Evolutionary conservation across 1,284 basidiomycete genomes (phyloP).

Genomic region (Apiotrichum gamsii): DNA sequence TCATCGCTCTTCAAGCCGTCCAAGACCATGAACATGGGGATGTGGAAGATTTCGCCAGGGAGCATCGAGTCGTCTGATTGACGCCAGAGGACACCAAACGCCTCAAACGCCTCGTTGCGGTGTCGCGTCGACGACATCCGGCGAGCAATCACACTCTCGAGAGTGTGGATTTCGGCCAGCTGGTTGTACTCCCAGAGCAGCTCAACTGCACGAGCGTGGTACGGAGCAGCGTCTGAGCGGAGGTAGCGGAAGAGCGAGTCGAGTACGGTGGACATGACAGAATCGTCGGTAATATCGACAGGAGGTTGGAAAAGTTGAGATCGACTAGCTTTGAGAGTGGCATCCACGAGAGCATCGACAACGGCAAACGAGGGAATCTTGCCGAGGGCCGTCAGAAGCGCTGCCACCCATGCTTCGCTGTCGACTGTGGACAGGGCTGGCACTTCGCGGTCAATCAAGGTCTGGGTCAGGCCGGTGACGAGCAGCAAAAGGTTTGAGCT

Average conservation of each 20-base stretch:
- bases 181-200: conserved; percentile 66
- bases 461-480: conserved; percentile 14
- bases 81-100: conserved; percentile 89
- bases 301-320: conserved; percentile 22
- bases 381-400: conserved; percentile 28
- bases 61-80: conserved; percentile 73
- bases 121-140: conserved; percentile 25
- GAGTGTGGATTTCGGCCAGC: conserved; percentile 40
- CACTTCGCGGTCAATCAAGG: conserved; percentile 26
- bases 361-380: conserved; percentile 62
- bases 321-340: conserved; percentile 52
- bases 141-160: conserved; percentile 60
- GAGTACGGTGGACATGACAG: conserved; percentile 26
- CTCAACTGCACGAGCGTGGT: conserved; percentile 74
- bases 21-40: conserved; percentile 79
- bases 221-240: conserved; percentile 58
- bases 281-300: conserved; percentile 20
- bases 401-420: conserved; percentile 36
- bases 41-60: conserved; percentile 72
- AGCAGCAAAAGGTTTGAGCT: conserved; percentile 7
- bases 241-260: conserved; percentile 66
- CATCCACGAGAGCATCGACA: conserved; percentile 57
- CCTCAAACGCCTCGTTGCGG: conserved; percentile 60
- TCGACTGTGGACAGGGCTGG: conserved; percentile 19
- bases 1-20: conserved; percentile 73